Conservation (phyloP, 345 rosid species). For the Eucalyptus cloeziana region DNA sequence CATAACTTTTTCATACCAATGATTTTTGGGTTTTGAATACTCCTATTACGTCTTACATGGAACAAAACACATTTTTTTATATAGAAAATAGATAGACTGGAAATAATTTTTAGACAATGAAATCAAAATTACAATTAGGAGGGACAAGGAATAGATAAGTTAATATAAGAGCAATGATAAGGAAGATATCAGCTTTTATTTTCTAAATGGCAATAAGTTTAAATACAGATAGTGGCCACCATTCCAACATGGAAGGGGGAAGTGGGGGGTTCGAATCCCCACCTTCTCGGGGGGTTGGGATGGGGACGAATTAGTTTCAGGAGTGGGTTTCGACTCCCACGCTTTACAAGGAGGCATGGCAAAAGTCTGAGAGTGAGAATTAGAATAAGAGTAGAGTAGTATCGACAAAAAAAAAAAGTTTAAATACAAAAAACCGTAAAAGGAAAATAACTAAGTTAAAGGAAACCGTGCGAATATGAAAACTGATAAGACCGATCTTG, state of each 20-base stretch:
- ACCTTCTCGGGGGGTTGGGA: too few relatives aligned
- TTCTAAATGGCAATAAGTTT: neutral
- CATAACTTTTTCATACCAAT: neutral
- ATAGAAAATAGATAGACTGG: neutral
- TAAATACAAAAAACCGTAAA: neutral
- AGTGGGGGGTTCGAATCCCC: too few relatives aligned
- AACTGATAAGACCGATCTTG: neutral
- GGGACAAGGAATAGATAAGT: neutral
- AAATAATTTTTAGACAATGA: neutral
- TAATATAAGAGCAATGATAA: neutral
- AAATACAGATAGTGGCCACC: too few relatives aligned
- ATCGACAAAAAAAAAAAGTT: too few relatives aligned
- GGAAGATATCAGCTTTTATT: too few relatives aligned
- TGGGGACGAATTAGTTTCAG: too few relatives aligned
- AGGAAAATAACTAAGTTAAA: neutral
- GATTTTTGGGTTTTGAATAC: neutral
- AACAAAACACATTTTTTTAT: too few relatives aligned
- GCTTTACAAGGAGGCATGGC: too few relatives aligned
- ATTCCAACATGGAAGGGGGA: too few relatives aligned
- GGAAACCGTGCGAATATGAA: neutral
- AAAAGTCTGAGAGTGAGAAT: too few relatives aligned
- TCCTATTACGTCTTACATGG: neutral
- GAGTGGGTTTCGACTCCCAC: too few relatives aligned
- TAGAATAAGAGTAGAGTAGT: too few relatives aligned
- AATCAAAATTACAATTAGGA: neutral